phyloP scores from a whole-genome alignment of 2,329 filamentous ascomycete species.

The Colletotrichum sp. region DNA sequence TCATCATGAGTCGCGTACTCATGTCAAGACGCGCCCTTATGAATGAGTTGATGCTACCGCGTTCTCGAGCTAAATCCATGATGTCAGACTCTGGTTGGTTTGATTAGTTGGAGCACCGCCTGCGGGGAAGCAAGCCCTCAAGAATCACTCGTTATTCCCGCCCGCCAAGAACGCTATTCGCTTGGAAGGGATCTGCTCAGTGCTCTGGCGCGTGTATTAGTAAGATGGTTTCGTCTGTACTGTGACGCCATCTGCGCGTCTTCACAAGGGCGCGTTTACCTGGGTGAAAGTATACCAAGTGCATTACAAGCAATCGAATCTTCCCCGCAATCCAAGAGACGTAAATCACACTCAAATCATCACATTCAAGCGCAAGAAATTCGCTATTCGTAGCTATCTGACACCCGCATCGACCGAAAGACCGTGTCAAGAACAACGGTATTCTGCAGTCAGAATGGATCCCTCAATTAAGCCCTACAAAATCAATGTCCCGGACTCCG shows the following conservation, averaged over 20 bases:
- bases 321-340: neutral
- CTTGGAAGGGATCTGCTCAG: neutral
- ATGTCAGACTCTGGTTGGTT: neutral
- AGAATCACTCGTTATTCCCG: neutral
- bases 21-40: neutral
- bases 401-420: neutral
- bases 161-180: neutral
- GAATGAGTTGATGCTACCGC: neutral
- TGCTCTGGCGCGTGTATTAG: neutral
- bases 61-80: neutral
- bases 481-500: conserved; percentile 36
- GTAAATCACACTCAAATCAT: neutral
- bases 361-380: neutral
- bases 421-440: neutral
- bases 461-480: conserved; percentile 35
- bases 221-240: neutral
- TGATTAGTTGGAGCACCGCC: neutral
- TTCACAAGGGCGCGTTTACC: neutral
- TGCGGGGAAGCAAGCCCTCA: neutral
- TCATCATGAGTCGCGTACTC: neutral
- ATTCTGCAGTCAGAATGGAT: conserved; percentile 12
- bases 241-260: conserved; percentile 10
- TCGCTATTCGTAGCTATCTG: neutral
- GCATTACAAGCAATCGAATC: neutral
- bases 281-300: neutral